phyloP scores from a whole-genome alignment of 257 asterid species.

The Jacaranda copaia region DNA sequence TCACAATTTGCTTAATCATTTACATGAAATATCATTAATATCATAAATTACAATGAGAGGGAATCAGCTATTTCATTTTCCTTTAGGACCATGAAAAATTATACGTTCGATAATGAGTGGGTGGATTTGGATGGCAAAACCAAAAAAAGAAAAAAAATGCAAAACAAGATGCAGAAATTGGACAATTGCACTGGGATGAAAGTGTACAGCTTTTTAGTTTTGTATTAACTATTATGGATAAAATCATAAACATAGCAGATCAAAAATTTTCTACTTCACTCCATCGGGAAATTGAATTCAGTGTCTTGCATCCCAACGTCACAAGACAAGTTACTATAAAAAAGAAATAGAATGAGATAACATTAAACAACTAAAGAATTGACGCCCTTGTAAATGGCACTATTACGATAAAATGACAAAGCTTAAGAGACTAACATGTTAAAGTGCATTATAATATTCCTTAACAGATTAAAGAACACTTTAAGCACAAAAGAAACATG shows the following conservation, averaged over 20 bases:
- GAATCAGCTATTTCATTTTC: no score
- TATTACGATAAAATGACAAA: neutral
- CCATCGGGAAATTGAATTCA: neutral
- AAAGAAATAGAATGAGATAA: neutral
- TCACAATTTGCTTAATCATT: neutral
- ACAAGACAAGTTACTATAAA: neutral
- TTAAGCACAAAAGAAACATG: neutral
- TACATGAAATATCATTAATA: no score
- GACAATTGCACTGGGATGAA: neutral
- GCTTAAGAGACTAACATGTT: neutral
- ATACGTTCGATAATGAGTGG: no score
- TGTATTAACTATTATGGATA: no score
- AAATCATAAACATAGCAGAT: neutral
- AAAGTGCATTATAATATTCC: neutral
- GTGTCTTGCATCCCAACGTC: neutral
- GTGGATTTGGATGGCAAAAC: no score
- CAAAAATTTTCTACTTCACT: neutral
- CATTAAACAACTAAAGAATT: neutral
- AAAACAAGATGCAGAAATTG: neutral
- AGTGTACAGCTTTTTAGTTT: neutral
- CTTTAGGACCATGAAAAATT: no score
- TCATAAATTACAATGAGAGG: no score
- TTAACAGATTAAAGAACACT: no score
- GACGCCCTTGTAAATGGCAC: no score
- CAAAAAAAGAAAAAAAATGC: neutral